Evolutionary conservation across 371 early-diverging fungal species (phyloP).

Genomic region (Mucor plumbeus): DNA sequence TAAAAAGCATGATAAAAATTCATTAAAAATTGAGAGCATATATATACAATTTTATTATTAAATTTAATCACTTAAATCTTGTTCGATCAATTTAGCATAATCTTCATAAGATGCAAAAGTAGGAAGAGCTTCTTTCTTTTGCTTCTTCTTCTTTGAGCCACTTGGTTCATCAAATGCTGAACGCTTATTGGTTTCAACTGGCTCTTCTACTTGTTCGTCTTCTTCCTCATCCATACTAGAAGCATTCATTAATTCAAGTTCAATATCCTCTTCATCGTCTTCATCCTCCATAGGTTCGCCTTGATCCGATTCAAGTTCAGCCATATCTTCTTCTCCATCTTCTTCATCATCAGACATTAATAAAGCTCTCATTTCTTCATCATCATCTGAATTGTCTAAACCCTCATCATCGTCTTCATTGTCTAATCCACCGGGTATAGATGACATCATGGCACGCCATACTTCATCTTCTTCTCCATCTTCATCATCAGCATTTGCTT

Average conservation of each 20-base stretch:
- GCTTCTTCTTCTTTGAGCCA: constrained; percentile 57
- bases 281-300: constrained; percentile 62
- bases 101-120: constrained; percentile 78
- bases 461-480: constrained; percentile 68
- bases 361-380: constrained; percentile 56
- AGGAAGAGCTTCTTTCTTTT: constrained; percentile 58
- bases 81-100: constrained; percentile 59
- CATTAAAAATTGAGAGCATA: background rate
- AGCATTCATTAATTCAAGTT: constrained; percentile 33
- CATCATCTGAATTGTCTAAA: constrained; percentile 60
- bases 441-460: constrained; percentile 75
- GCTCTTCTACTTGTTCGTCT: constrained; percentile 29
- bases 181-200: constrained; percentile 21
- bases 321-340: constrained; percentile 40
- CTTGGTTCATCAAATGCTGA: constrained; percentile 28
- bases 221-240: constrained; percentile 42
- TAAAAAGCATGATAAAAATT: background rate
- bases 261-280: constrained; percentile 33
- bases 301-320: constrained; percentile 27
- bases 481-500: constrained; percentile 47
- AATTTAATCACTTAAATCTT: constrained; percentile 26
- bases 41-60: constrained; percentile 2
- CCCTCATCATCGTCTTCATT: constrained; percentile 39
- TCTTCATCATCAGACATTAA: constrained; percentile 50
- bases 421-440: constrained; percentile 68